Evolutionary conservation across 768 basidiomycete genomes (phyloP).

Genomic region (Erythrobasidium yunnanense): DNA sequence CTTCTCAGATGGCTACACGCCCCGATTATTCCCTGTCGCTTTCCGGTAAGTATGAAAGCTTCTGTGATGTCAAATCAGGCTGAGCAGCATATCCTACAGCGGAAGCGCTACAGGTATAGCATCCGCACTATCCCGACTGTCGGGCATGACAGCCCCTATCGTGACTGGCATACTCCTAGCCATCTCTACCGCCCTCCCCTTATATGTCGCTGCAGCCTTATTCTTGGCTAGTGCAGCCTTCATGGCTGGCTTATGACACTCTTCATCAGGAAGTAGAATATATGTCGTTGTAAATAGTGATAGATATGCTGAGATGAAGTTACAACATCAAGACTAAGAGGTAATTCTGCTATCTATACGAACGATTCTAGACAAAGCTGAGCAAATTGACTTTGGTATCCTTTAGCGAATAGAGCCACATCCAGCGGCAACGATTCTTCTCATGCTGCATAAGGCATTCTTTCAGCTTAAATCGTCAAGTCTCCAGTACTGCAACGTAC

Average conservation of each 20-base stretch:
- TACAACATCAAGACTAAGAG: too few species aligned
- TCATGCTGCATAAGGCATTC: background rate
- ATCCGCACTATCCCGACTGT: constrained; percentile 70
- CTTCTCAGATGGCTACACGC: constrained; percentile 55
- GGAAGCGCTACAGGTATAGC: constrained; percentile 83
- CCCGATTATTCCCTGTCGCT: constrained; percentile 55
- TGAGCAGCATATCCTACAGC: constrained; percentile 41
- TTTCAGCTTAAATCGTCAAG: background rate
- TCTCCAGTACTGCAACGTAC: background rate
- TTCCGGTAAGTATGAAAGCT: constrained; percentile 45
- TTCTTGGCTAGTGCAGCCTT: constrained; percentile 33
- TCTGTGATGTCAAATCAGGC: background rate
- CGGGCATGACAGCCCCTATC: constrained; percentile 36
- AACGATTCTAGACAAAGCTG: too few species aligned
- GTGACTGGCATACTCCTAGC: constrained; percentile 34
- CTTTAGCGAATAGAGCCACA: constrained; percentile 23
- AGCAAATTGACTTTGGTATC: constrained; percentile 4
- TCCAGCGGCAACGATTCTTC: constrained; percentile 13
- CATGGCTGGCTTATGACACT: constrained; percentile 8
- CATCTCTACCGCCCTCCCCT: constrained; percentile 29
- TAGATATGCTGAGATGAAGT: too few species aligned
- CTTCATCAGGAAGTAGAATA: too few species aligned
- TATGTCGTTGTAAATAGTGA: too few species aligned
- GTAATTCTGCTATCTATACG: too few species aligned
- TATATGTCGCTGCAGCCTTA: constrained; percentile 27